Conservation (phyloP, 257 asterid genomes). For the Solanum ossicruentum region DNA sequence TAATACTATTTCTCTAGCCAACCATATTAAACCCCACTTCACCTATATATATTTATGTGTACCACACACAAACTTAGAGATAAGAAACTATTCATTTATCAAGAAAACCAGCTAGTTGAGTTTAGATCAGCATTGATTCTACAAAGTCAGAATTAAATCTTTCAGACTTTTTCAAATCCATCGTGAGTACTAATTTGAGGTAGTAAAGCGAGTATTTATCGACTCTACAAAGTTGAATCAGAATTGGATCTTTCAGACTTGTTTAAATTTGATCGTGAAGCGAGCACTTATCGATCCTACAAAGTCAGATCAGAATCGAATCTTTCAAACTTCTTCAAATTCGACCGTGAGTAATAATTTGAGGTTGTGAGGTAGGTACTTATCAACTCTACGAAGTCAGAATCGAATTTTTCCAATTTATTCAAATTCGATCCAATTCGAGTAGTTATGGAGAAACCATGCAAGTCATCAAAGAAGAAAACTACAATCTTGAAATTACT, state of each 20-base stretch:
- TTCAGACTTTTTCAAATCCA: too few species aligned
- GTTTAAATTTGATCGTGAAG: rapidly evolving
- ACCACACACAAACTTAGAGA: not conserved
- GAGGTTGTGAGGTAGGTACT: too few species aligned
- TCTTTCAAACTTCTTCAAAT: too few species aligned
- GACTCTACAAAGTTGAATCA: not conserved
- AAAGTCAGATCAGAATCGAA: not conserved
- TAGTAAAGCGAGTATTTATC: too few species aligned
- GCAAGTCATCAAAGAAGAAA: slow-evolving; percentile 16
- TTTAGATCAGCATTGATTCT: not conserved
- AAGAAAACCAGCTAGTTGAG: not conserved
- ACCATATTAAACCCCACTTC: not conserved
- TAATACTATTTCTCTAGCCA: not conserved
- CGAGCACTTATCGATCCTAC: not conserved
- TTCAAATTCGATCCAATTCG: rapidly evolving
- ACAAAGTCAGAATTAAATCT: not conserved
- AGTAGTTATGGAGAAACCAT: slow-evolving; percentile 17
- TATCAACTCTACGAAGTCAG: not conserved
- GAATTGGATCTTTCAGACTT: not conserved
- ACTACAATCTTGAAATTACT: slow-evolving; percentile 11
- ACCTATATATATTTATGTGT: not conserved
- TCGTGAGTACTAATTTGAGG: too few species aligned
- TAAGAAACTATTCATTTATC: not conserved
- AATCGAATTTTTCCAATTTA: not conserved
- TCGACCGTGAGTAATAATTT: too few species aligned